Evolutionary conservation across 208 protist genomes (phyloP), one percentile per base, ranked within the genome.

Genomic region (Porcisia hertigi): DNA sequence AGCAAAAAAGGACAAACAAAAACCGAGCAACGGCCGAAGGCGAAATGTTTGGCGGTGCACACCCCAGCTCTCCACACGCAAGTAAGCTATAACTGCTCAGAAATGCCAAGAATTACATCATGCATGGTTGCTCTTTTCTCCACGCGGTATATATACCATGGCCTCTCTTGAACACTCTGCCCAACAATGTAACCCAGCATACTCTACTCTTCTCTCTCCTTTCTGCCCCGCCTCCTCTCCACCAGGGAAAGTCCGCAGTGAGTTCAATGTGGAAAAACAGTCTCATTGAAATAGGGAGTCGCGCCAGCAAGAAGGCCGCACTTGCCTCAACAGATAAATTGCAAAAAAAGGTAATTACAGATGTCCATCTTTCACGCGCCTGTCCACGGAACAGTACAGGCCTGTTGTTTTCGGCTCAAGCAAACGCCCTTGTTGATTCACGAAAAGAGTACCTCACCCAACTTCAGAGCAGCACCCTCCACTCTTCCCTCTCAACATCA

Each of bases 181-280:
- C 14, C 12, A 66, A 59, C 55, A 25, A 59, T 30, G 16, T 1
- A 0, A 30, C 62, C 16, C 16, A 47, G 8, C 8, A 49, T 66
- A 45, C 25, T 49, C 62, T 7, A 20, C 66, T 34, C n/a, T 20
- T 71, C 66, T 52, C 23, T 69, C 47, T 57, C 25, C 45, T 57
- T 16, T 41, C 30, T 49, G 14, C 34, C 9, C 6, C 47, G 6
- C 7, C 63, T 45, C 25, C 41, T 36, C 6, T 30, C 23, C 66
- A 25, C 39, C 18, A 53, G 4, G 66, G 30, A 43, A 25, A 45
- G 1, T 34, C n/a, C 36, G 18, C 70, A 75, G 54, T 54, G 41
- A 75, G 47, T 16, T 25, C 30, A 67, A 75, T 75, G 71, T 75
- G 71, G 71, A 66, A 75, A 59, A 45, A 16, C 58, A 45, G 57